Base-by-base conservation (phyloP, 2,329 filamentous ascomycete genomes). In the Aureobasidium melanogenum region DNA sequence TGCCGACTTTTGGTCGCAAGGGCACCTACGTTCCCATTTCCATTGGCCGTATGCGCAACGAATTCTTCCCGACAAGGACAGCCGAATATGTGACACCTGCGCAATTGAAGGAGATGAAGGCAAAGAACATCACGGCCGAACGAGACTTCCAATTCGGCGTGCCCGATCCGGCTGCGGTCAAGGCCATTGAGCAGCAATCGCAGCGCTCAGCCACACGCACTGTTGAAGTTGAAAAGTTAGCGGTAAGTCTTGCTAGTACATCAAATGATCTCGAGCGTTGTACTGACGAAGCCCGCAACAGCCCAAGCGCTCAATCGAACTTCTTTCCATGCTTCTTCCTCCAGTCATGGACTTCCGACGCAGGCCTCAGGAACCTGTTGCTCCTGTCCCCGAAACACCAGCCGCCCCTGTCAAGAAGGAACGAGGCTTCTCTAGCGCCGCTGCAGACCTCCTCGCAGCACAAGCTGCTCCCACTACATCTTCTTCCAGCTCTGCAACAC, bases 11-110 rank as follows among this genome's bases (percentile, higher is more conserved):
- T 69, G 82, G 82, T 47, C 70, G 70, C 61, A 73, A 73, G 71
- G 79, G 79, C 77, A 67, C 78, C 19, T 77, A 83, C 63, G 73
- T 84, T 22, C 78, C 80, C 34, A 73, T 84, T 44, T 70, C 77
- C n/a, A 70, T 73, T 17, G 79, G 81, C 24, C 72, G 75, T 39
- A 83, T 85, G 81, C 76, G 82, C 64, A 83, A 82, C 67, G 70
- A 72, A 59, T 82, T 77, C 77, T 83, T 79, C 65, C 81, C 80
- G 3, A 69, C 69, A 46, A 72, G 75, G 62, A 72, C 78, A 64
- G 82, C 82, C 64, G 75, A 80, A 68, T 84, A 84, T 70, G 73
- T 82, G 24, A 76, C 79, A 48, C 65, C 69, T 38, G 68, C 70
- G 41, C 76, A 80, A 63, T 63, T 79, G 48, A 75, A 77, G 67